These are phyloP conservation scores for Candida sojae DNA, from an alignment of 1,139 yeast species.

Conservation along the genomic window DNA sequence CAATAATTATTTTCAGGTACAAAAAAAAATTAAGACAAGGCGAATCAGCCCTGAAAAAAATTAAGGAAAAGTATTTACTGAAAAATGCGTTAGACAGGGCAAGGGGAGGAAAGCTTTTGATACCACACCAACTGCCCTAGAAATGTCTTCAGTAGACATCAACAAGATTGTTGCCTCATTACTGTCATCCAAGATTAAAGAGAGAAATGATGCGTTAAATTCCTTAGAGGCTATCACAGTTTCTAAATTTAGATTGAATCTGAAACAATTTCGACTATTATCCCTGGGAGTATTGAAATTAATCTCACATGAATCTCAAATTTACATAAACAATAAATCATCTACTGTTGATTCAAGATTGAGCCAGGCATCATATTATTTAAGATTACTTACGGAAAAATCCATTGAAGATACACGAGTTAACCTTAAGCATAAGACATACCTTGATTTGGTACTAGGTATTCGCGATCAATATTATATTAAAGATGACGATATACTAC, in stretches of 20 bases:
- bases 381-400: conserved; percentile 33
- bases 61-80: too few relatives aligned
- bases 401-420: conserved; percentile 18
- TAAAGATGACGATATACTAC: conserved; percentile 20
- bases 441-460: conserved; percentile 24
- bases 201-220: conserved; percentile 52
- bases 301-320: conserved; percentile 41
- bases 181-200: conserved; percentile 51
- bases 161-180: conserved; percentile 17
- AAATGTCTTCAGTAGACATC: conserved; percentile 13
- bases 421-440: conserved; percentile 32
- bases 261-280: conserved; percentile 28
- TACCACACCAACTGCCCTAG: not conserved
- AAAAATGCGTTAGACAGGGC: not conserved
- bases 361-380: conserved; percentile 38
- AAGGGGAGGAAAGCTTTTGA: not conserved
- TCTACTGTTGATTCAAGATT: conserved; percentile 38
- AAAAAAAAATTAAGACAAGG: not conserved
- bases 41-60: not conserved
- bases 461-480: conserved; percentile 22
- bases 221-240: conserved; percentile 35
- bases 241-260: conserved; percentile 21
- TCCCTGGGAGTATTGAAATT: conserved; percentile 39
- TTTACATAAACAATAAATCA: conserved; percentile 30
- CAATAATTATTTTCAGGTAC: not conserved